Base-by-base conservation (phyloP, 176 grass and related monocot species). In the Alloteropsis semialata region DNA sequence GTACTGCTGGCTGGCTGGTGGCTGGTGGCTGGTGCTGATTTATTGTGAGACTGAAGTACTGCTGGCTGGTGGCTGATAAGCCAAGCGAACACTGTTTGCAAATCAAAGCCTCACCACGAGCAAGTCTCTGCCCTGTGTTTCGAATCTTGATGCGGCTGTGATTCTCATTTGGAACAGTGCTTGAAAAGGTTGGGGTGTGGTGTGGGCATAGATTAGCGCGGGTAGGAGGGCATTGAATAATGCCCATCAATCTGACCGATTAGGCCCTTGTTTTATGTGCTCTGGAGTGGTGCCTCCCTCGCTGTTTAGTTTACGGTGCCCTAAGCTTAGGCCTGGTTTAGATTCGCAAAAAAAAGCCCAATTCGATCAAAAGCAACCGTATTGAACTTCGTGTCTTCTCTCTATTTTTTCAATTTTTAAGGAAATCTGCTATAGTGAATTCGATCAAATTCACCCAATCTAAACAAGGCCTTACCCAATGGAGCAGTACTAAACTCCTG, bases 251-350 rank as follows among this genome's bases (percentile, higher is more conserved):
- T 89, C 77, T 61, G 64, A 46, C 69, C 32, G 88, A 46, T 59
- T 85, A 66, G 81, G 59, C 63, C 54, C 77, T 87, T 88, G 87
- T 92, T 83, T 91, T 89, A 89, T 92, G 90, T 85, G 88, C 79
- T 60, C 30, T 91, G 82, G 83, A 62, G 74, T 78, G 56, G 39
- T 30, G 41, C 65, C 24, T 39, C 37, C 48, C 48, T 14, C 62
- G 43, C 62, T 83, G 86, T 59, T 69, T 90, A 89, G 29, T 91
- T 94, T 79, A 93, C 88, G 22, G 2, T 84, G 32, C 59, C 83
- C 90, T 45, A 92, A 70, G 84, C 62, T 84, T 74, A 90, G 57
- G n/a, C n/a, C n/a, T n/a, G n/a, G n/a, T n/a, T n/a, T n/a, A n/a
- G n/a, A n/a, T n/a, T n/a, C n/a, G n/a, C n/a, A n/a, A n/a, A n/a